These are phyloP conservation scores for Barnettozyma wickerhamii DNA, from an alignment of 805 yeast species.

Conservation along the genomic window DNA sequence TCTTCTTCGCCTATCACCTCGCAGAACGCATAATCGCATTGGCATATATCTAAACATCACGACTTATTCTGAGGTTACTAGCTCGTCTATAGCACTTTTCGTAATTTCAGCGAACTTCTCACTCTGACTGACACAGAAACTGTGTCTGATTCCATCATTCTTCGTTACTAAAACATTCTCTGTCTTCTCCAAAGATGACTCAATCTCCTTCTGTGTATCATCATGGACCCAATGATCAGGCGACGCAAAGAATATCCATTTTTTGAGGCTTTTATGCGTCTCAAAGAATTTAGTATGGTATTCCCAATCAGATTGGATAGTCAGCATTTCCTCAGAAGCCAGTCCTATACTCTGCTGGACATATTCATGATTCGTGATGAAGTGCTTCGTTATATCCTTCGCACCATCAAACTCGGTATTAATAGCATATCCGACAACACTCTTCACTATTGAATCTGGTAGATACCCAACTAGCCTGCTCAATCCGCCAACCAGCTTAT, in stretches of 20 bases:
- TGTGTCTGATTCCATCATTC: conserved; percentile 42
- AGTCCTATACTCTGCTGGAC: conserved; percentile 51
- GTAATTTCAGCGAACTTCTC: conserved; percentile 41
- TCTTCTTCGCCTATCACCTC: too few relatives aligned
- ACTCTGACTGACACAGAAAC: conserved; percentile 58
- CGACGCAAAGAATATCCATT: conserved; percentile 58
- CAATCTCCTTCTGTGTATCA: conserved; percentile 41
- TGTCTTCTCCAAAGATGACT: conserved; percentile 32
- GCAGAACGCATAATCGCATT: too few relatives aligned
- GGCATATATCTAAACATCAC: too few relatives aligned
- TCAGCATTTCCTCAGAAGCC: conserved; percentile 56
- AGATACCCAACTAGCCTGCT: conserved; percentile 22
- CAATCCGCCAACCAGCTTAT: conserved; percentile 27
- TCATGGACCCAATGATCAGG: conserved; percentile 64
- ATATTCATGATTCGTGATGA: conserved; percentile 39
- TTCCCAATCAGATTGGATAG: conserved; percentile 43
- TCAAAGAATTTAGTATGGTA: conserved; percentile 47
- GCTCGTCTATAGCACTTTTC: conserved; percentile 12
- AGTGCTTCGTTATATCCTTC: conserved; percentile 34
- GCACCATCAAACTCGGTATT: conserved; percentile 12
- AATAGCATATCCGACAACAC: conserved; percentile 7
- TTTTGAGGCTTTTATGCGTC: conserved; percentile 8
- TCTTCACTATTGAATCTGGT: conserved; percentile 19
- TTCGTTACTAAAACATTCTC: conserved; percentile 28
- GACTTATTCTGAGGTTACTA: too few relatives aligned